phyloP scores from a whole-genome alignment of 305 asterid genomes.

The Withania somnifera region DNA sequence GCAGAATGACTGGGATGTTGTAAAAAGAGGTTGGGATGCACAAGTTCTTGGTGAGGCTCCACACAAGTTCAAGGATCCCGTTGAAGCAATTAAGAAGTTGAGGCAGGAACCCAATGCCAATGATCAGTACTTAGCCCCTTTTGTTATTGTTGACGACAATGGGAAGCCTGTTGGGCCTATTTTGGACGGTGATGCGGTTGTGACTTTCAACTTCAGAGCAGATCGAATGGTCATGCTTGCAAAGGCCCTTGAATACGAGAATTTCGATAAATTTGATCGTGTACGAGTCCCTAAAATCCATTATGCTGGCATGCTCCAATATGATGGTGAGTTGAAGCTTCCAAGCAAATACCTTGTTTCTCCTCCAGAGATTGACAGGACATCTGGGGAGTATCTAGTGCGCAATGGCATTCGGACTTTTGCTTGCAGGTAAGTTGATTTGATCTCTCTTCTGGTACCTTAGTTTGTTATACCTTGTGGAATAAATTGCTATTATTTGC shows the following conservation, averaged over 20 bases:
- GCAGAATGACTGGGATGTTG: constrained; percentile 94
- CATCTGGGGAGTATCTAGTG: constrained; percentile 89
- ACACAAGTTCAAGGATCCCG: constrained; percentile 60
- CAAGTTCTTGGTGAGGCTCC: constrained; percentile 99
- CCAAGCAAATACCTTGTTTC: constrained; percentile 83
- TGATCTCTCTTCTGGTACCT: neutral
- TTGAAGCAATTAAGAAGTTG: constrained; percentile 85
- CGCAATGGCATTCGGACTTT: constrained; percentile 75
- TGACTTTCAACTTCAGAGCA: constrained; percentile 85
- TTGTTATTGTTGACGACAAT: constrained; percentile 76
- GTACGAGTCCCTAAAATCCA: constrained; percentile 78
- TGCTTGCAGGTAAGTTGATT: constrained; percentile 74
- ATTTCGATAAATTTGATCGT: constrained; percentile 79
- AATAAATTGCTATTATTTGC: neutral
- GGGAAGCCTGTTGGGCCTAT: constrained; percentile 91
- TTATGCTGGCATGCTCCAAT: constrained; percentile 97
- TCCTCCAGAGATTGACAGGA: constrained; percentile 91
- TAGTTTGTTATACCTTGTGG: neutral
- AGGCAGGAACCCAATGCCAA: constrained; percentile 53
- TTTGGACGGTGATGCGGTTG: constrained; percentile 95
- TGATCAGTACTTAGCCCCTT: constrained; percentile 83
- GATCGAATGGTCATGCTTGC: constrained; percentile 97
- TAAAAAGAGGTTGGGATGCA: constrained; percentile 98
- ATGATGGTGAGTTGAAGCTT: constrained; percentile 93
- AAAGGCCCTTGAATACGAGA: constrained; percentile 69